These are phyloP conservation scores for Phytophthora tubulina DNA, from an alignment of 352 stramenopile genomes.

Conservation along the genomic window DNA sequence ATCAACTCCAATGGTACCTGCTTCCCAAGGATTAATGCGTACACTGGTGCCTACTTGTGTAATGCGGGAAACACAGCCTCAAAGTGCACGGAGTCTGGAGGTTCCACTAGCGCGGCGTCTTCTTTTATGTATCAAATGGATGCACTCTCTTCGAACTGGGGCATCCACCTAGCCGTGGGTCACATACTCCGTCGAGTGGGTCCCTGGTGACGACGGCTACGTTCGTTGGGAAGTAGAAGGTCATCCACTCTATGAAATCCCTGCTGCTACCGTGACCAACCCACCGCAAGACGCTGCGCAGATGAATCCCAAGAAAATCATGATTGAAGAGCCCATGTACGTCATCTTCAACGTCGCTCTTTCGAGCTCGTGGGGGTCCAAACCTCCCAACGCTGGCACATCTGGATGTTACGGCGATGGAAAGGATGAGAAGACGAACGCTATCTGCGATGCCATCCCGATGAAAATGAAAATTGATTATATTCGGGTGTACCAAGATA, in stretches of 20 bases:
- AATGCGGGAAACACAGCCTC: slow-evolving; percentile 44
- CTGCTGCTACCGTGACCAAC: slow-evolving; percentile 26
- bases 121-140: slow-evolving; percentile 78
- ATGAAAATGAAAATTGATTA: slow-evolving; percentile 61
- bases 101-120: slow-evolving; percentile 37
- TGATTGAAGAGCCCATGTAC: slow-evolving; percentile 92
- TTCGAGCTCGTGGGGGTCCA: slow-evolving; percentile 78
- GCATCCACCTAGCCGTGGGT: slow-evolving; percentile 71
- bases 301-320: slow-evolving; percentile 60
- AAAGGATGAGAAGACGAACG: slow-evolving; percentile 39
- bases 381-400: slow-evolving; percentile 59
- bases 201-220: slow-evolving; percentile 27
- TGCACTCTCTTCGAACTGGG: slow-evolving; percentile 93
- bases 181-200: slow-evolving; percentile 33
- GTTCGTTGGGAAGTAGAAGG: slow-evolving; percentile 34
- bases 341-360: slow-evolving; percentile 62
- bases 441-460: slow-evolving; percentile 65
- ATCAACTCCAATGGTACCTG: slow-evolving; percentile 60
- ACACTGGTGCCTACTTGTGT: slow-evolving; percentile 62
- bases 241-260: slow-evolving; percentile 26
- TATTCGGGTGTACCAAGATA: slow-evolving; percentile 41
- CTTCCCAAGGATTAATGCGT: slow-evolving; percentile 62
- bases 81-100: slow-evolving; percentile 39
- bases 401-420: slow-evolving; percentile 41
- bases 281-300: slow-evolving; percentile 73